Percentiles rank a stretch among this genome's conserved stretches.
These are phyloP conservation scores for Fragosphaeria purpurea DNA, from an alignment of 2,329 filamentous ascomycete genomes.

Conservation along the genomic window DNA sequence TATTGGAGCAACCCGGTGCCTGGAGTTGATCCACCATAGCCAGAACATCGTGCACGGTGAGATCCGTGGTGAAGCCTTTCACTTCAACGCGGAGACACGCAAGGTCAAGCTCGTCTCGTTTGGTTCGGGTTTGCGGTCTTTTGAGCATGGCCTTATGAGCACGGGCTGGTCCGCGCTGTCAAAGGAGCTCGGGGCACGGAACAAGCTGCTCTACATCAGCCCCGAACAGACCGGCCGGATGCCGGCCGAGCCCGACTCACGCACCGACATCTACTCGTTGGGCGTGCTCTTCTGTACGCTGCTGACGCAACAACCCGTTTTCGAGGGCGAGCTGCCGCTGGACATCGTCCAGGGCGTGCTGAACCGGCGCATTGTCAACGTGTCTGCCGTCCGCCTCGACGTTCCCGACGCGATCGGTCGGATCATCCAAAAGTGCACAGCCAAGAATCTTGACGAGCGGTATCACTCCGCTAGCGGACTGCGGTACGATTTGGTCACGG, in stretches of 20 bases:
- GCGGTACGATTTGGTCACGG: conserved; percentile 65
- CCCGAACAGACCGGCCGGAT: conserved; percentile 91
- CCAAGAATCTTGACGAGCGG: conserved; percentile 75
- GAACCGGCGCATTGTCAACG: conserved; percentile 63
- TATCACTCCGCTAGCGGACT: conserved; percentile 85
- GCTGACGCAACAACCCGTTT: conserved; percentile 68
- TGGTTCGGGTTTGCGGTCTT: conserved; percentile 76
- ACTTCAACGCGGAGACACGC: conserved; percentile 63
- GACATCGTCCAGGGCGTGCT: conserved; percentile 89
- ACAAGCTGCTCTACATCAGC: conserved; percentile 85
- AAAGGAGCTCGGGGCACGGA: conserved; percentile 73
- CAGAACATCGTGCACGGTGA: conserved; percentile 83
- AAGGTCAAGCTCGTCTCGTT: conserved; percentile 74
- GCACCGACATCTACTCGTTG: conserved; percentile 89
- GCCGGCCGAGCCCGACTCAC: conserved; percentile 80
- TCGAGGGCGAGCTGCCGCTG: conserved; percentile 68
- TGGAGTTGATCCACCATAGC: conserved; percentile 85
- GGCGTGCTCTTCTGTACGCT: conserved; percentile 85
- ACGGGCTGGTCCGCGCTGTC: conserved; percentile 79
- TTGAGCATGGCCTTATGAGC: conserved; percentile 80
- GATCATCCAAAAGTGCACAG: conserved; percentile 86
- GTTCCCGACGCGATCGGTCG: conserved; percentile 72
- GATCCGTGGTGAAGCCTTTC: conserved; percentile 81
- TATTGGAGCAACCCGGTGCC: conserved; percentile 73
- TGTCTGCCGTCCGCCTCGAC: conserved; percentile 69